Evolutionary conservation across 2,329 filamentous ascomycete genomes (phyloP), one percentile per base, ranked within the genome.

Genomic region (Penicillium capsulatum): DNA sequence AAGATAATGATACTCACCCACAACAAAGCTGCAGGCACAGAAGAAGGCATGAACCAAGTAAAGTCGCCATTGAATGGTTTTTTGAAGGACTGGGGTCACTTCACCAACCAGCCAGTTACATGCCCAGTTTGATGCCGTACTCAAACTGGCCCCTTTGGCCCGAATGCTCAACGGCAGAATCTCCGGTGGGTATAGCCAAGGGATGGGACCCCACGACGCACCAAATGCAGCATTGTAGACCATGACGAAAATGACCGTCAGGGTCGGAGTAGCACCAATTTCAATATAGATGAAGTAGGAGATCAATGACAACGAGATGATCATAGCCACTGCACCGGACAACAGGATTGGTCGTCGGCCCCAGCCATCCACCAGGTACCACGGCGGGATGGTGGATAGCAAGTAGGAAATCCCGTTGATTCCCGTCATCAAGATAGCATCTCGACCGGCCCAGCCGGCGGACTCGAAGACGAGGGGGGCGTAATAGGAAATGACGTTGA

Each of bases 401-500:
- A 97, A 77, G 63, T 97, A 98, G 2, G 88, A 90, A 49, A 91
- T 83, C 40, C 82, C 87, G 68, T 97, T 98, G 65, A 97, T 87
- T 40, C 92, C 92, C 5, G 92, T 95, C 92, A 97, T 97, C 45
- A 97, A 76, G 48, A 97, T 86, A 4, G 92, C 92, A 43, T 88
- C 77, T 52, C 91, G 87, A 17, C 91, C 92, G 39, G 80, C 70
- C 92, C 91, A 97, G n/a, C 92, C 91, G 26, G 92, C 92, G 44
- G 90, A 90, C 67, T 96, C 90, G 58, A 98, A 97, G 11, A 97
- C 91, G 40, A 94, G 81, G 0, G 92, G 92, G 1, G 92, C 92
- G 61, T 98, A 98, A 74, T 97, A 98, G 1, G 91, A 97, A 49
- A 98, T 98, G 62, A 98, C 92, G 68, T 98, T 98, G 72, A 98